Base-by-base conservation (phyloP, 106 monocot genomes). In the Amphibolis antarctica region DNA sequence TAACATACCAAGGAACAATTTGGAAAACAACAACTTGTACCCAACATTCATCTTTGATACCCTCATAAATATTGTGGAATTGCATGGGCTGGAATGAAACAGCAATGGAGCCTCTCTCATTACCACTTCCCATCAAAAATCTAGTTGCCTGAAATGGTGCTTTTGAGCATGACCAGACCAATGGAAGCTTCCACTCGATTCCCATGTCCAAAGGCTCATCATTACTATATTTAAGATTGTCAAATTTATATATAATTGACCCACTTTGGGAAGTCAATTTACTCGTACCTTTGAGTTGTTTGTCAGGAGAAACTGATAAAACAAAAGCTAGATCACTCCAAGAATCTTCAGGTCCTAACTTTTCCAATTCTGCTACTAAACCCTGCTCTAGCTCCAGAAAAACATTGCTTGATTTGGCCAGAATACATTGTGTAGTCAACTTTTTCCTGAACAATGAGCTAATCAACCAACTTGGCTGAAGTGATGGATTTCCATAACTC, bases 1-100 rank as follows among this genome's bases (percentile, higher is more conserved):
- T 84, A 65, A 98, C 90, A 77, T 98, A 90, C 96, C 96, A 98
- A 14, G 96, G 96, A 46, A 90, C 86, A 60, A 98, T 82, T 65
- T 98, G 96, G 56, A 98, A 87, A 73, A 98, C 59, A 20, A 82
- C 69, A 67, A 66, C 84, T 27, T 76, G 66, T 20, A 80, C 56
- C n/a, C 44, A 72, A 61, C 94, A 96, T 12, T 44, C 69, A 61
- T 71, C 47, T 49, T 66, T 63, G 63, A 20, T 22, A 14, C 28
- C 69, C 21, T 53, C 44, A 17, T 74, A 54, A 54, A 28, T 56
- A n/a, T 70, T 72, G 72, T 53, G 31, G 17, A 73, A 55, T 26
- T 67, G 43, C n/a, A 72, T 60, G 13, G 90, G 77, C 52, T 71
- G 81, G 65, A 84, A 68, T 43, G 87, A 78, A 60, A 98, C 78